A percentile compares a stretch with the other conserved stretches of the same genome.
Evolutionary conservation across 768 basidiomycete genomes (phyloP).

Genomic region (Ephemerocybe angulata): DNA sequence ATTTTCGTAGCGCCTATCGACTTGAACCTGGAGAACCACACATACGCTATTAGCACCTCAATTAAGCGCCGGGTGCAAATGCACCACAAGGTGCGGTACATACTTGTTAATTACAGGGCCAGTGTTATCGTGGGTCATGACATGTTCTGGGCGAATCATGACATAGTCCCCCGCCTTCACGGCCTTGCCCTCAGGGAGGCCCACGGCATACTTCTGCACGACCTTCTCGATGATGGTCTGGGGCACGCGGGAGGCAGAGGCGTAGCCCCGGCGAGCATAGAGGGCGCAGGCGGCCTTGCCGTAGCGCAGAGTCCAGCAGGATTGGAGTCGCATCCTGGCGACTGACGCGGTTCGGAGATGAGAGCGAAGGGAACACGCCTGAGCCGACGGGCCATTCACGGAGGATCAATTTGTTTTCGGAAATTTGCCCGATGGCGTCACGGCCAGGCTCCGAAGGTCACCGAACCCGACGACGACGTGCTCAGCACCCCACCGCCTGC

Average conservation of each 20-base stretch:
- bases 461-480: neutral
- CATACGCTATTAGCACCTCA: neutral
- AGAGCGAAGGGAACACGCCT: neutral
- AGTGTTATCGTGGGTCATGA: conserved; percentile 98
- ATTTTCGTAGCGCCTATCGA: conserved; percentile 89
- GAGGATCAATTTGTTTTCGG: neutral
- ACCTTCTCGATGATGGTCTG: conserved; percentile 98
- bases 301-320: conserved; percentile 18
- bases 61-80: too few relatives aligned
- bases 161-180: conserved; percentile 98
- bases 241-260: conserved; percentile 37
- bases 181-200: conserved; percentile 68
- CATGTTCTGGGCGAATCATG: conserved; percentile 97
- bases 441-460: neutral
- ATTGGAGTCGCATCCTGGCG: conserved; percentile 21
- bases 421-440: neutral
- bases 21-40: conserved; percentile 63
- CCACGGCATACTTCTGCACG: conserved; percentile 96
- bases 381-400: neutral
- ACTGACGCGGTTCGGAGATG: neutral
- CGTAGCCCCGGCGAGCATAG: conserved; percentile 21
- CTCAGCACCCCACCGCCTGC: neutral
- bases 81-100: conserved; percentile 24
- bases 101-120: conserved; percentile 97
- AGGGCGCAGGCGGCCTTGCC: conserved; percentile 4